phyloP scores from a whole-genome alignment of 495 filamentous ascomycete species.

The Xylaria scruposa region DNA sequence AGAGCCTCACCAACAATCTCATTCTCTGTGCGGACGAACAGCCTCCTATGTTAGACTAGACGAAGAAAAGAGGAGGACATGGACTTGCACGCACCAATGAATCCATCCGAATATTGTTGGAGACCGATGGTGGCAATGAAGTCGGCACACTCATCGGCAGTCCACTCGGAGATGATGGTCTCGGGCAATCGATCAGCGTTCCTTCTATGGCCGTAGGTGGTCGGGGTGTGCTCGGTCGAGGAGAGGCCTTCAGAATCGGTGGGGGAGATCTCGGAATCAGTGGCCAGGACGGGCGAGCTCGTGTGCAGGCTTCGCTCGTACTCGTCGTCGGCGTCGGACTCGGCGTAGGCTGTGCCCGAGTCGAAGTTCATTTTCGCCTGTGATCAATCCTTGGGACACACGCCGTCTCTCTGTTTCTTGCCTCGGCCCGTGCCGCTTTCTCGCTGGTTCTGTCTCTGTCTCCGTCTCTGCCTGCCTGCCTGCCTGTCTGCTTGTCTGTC shows the following conservation, averaged over 20 bases:
- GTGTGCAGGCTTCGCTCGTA: slow-evolving; percentile 81
- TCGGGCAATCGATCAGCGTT: slow-evolving; percentile 73
- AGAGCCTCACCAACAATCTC: slow-evolving; percentile 92
- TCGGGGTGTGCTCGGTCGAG: slow-evolving; percentile 87
- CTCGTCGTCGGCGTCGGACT: slow-evolving; percentile 94
- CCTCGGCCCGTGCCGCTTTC: neutral
- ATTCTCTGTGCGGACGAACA: slow-evolving; percentile 67
- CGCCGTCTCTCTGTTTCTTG: neutral
- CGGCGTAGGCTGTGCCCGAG: slow-evolving; percentile 70
- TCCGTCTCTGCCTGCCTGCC: neutral
- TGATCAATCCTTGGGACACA: slow-evolving; percentile 6
- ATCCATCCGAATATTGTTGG: slow-evolving; percentile 80
- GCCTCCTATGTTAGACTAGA: slow-evolving; percentile 39
- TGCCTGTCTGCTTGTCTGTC: neutral
- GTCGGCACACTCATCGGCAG: slow-evolving; percentile 83
- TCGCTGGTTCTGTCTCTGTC: neutral
- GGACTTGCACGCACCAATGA: slow-evolving; percentile 67
- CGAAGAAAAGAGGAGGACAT: slow-evolving; percentile 22
- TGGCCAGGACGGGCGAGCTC: slow-evolving; percentile 73
- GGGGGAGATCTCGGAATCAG: slow-evolving; percentile 79
- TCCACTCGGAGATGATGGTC: slow-evolving; percentile 88
- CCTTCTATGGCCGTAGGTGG: slow-evolving; percentile 74
- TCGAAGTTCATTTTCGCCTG: slow-evolving; percentile 60
- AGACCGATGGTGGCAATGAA: slow-evolving; percentile 82
- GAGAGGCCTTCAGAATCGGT: slow-evolving; percentile 76